Base-by-base conservation (phyloP, 352 stramenopile genomes). In the Lagenidium giganteum region DNA sequence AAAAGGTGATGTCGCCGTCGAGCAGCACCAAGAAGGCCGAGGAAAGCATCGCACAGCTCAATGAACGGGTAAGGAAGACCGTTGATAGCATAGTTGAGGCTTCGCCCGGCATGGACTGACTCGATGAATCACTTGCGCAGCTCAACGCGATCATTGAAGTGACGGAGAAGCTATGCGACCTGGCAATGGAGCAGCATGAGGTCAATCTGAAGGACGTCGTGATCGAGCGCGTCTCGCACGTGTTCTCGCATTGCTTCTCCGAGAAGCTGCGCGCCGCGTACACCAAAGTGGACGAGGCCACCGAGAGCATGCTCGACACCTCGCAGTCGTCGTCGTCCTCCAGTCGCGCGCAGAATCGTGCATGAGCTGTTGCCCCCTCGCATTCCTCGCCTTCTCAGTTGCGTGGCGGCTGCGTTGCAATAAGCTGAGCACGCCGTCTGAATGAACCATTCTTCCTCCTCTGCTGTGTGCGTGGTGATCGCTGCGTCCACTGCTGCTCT, bases 201-300 rank as follows among this genome's bases (percentile, higher is more conserved):
- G 51, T 82, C 36, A 82, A 71, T 36, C 36, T 89, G 4, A 89
- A 92, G 53, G 69, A 87, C 35, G 63, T 85, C 3, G 63, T 89
- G 26, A 45, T 87, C 23, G 69, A 72, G 45, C 76, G 81, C 46
- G 52, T 87, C 18, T 75, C 64, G 8, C 61, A 77, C 31, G 52
- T 82, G 9, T 87, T 89, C 53, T 83, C 76, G 14, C 69, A 87
- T 22, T 92, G 76, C 48, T 92, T 91, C 53, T 80, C 72, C 8
- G 70, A 88, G 25, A 83, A 81, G 36, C 41, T 86, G 13, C 57
- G 65, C 23, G 53, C 57, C 0, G 59, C 79, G 22, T 87, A 83
- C 54, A 61, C 61, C 7, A 84, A 85, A 37, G 69, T 81, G 9
- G 76, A 89, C 42, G 70, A 86, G 37, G 54, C 44, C 25, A 60